Evolutionary conservation across 2,329 filamentous ascomycete genomes (phyloP).

Genomic region (Fusarium sp.): DNA sequence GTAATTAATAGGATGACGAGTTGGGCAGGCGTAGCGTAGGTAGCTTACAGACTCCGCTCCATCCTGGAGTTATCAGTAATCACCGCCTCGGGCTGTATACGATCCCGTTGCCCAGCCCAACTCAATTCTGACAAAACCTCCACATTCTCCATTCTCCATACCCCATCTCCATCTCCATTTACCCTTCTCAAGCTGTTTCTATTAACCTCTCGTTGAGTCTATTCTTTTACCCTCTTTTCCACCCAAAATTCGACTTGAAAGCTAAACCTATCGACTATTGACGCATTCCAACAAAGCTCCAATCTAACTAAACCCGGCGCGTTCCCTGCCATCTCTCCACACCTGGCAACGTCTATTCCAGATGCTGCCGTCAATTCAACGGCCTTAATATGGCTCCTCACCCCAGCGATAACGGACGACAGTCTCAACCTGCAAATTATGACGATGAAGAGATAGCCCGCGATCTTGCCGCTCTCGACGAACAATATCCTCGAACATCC

Average conservation of each 20-base stretch:
- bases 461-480: constrained; percentile 45
- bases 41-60: constrained; percentile 12
- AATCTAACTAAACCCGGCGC: constrained; percentile 11
- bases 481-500: constrained; percentile 40
- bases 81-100: constrained; percentile 25
- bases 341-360: constrained; percentile 27
- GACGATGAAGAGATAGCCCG: constrained; percentile 34
- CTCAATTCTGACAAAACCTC: constrained; percentile 38
- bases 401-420: constrained; percentile 41
- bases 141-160: constrained; percentile 10
- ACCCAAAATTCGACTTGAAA: background rate
- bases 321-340: constrained; percentile 27
- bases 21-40: background rate
- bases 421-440: constrained; percentile 27
- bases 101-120: constrained; percentile 29
- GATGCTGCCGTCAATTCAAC: constrained; percentile 47
- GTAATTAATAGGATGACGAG: constrained; percentile 12
- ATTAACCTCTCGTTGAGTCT: constrained; percentile 1
- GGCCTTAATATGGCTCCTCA: constrained; percentile 48
- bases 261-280: background rate
- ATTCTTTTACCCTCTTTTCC: background rate
- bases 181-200: background rate
- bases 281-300: background rate
- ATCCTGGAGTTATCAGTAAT: constrained; percentile 18
- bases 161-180: background rate